phyloP scores from a whole-genome alignment of 352 stramenopile species.

The Vaucheria bursata region DNA sequence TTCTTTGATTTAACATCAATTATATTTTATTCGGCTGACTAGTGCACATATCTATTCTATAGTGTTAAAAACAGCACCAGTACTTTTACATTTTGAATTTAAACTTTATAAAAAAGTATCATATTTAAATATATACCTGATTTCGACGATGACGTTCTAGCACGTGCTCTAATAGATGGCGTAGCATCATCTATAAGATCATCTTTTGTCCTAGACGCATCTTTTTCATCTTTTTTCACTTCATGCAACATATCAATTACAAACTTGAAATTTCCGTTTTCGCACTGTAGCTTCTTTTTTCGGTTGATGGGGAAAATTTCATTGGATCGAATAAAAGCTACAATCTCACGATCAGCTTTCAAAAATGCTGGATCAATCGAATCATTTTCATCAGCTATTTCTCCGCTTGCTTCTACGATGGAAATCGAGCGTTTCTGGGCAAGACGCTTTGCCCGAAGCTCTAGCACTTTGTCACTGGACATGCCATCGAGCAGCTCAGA shows the following conservation, averaged over 20 bases:
- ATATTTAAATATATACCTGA: too few relatives aligned
- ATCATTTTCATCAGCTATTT: constrained; percentile 12
- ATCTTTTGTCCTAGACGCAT: constrained; percentile 25
- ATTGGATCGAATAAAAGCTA: constrained; percentile 33
- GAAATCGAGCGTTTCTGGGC: constrained; percentile 35
- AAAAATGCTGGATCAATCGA: constrained; percentile 33
- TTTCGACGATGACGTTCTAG: too few relatives aligned
- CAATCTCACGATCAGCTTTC: constrained; percentile 25
- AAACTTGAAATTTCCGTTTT: constrained; percentile 44
- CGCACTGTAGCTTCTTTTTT: constrained; percentile 24
- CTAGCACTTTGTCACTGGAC: constrained; percentile 41
- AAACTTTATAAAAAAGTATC: too few relatives aligned
- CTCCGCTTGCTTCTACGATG: background rate
- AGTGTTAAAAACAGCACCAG: too few relatives aligned
- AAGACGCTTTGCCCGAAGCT: constrained; percentile 37
- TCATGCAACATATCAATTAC: constrained; percentile 43
- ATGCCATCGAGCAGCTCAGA: constrained; percentile 25
- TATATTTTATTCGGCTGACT: too few relatives aligned
- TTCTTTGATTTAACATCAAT: too few relatives aligned
- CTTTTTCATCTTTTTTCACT: constrained; percentile 27
- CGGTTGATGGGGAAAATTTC: constrained; percentile 34
- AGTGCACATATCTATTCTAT: too few relatives aligned
- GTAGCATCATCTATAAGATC: too few relatives aligned
- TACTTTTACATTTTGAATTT: too few relatives aligned
- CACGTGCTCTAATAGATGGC: too few relatives aligned